Percentiles rank a stretch among this genome's conserved stretches.
Evolutionary conservation across 1,284 basidiomycete species (phyloP).

Genomic region (Schizopora paradoxa): DNA sequence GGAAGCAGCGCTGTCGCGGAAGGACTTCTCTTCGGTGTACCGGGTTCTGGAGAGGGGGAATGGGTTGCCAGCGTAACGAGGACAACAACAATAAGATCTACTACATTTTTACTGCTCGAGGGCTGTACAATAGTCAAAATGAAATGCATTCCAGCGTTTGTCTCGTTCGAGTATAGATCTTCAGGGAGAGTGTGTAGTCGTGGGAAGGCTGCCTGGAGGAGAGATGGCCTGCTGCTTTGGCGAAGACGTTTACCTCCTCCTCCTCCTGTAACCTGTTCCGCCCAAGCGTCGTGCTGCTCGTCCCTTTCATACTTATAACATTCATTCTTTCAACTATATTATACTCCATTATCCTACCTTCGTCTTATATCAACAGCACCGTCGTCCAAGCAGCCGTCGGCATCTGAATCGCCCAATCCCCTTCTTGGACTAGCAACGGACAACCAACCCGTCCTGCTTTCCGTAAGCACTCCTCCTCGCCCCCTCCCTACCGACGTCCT

Average conservation of each 20-base stretch:
- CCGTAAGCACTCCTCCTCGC: conserved; percentile 9
- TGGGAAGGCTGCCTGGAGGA: too few relatives aligned
- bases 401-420: neutral
- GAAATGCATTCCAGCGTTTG: too few relatives aligned
- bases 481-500: conserved; percentile 15
- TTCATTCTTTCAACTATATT: too few relatives aligned
- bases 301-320: too few relatives aligned
- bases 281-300: neutral
- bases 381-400: neutral
- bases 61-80: too few relatives aligned
- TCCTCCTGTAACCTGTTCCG: neutral
- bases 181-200: too few relatives aligned
- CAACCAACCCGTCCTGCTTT: neutral
- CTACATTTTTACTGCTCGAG: too few relatives aligned
- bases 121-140: too few relatives aligned
- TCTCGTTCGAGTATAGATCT: too few relatives aligned
- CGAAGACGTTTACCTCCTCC: neutral
- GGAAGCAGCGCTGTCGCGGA: conserved; percentile 53
- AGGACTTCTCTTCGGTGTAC: conserved; percentile 82
- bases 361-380: neutral
- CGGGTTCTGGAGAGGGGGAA: conserved; percentile 42
- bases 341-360: too few relatives aligned
- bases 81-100: too few relatives aligned
- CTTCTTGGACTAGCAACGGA: conserved; percentile 4
- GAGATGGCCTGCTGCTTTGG: too few relatives aligned